Base-by-base conservation (phyloP, 352 stramenopile genomes). In the Phytopythium ostracodes region DNA sequence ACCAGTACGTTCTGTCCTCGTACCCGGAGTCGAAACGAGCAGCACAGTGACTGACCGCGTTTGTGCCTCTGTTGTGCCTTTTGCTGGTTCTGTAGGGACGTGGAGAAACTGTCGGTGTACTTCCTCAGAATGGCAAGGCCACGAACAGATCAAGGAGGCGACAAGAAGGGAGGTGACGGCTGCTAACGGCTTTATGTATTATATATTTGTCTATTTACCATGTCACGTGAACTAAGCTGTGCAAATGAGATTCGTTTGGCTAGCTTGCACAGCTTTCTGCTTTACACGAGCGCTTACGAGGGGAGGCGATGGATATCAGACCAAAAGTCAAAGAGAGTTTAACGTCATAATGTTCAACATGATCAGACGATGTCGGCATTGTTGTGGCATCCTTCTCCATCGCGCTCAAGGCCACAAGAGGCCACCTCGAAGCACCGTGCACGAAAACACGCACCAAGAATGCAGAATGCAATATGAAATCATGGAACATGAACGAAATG, bases 291-390 rank as follows among this genome's bases (percentile, higher is more conserved):
- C 40, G 6, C 17, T 3, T 31, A 29, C 27, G 31, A 56, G 31
- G 29, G 18, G 29, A 10, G 50, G 18, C 29, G 50, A 56, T 56
- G 50, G 29, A 38, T 43, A 43, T 56, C 50, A 56, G 50, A 56
- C 15, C 24, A 27, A 42, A 4, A 24, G 42, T n/a, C 9, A 53
- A n/a, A 42, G 47, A 42, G 47, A 31, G 18, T 70, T 66, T 63
- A 25, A 69, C 52, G 63, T 74, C 63, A 70, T 67, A 54, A 59
- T 65, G 68, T 65, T 70, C 68, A 75, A 61, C 67, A 65, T 65
- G 52, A 67, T 74, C 65, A 65, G 68, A 71, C 64, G 67, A 74
- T 74, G 67, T 74, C 67, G 64, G 63, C 67, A 71, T 29, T n/a
- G 22, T 33, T 47, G 31, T 47, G 22, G 33, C 53, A 59, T 59